Evolutionary conservation across 805 yeast genomes (phyloP), one percentile per base, ranked within the genome.

Genomic region (Cephaloascus albidus): DNA sequence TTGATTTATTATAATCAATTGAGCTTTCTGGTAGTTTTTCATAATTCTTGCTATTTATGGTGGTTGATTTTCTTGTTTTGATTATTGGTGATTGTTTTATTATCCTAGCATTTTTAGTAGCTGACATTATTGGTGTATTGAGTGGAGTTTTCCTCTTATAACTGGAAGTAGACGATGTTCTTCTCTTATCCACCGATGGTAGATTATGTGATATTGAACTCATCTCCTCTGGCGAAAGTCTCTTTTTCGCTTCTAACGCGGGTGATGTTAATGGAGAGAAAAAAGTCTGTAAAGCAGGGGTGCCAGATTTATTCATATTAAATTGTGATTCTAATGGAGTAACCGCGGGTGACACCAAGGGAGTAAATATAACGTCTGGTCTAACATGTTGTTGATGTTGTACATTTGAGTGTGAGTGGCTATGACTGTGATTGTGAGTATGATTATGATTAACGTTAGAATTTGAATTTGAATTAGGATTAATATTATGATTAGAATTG

Each of bases 201-300:
- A n/a, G n/a, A 47, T 18, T 20, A 10, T 20, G n/a, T 26, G 33
- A 42, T 6, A 36, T 38, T 18, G 43, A 28, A 8, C 49, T 47
- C 2, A 45, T 45, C 20, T 48, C 54, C 10, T 48, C 50, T 10
- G 54, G 44, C 3, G 56, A 47, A 10, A 57, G 36, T 20, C 38
- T 20, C 33, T 41, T 34, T 19, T 58, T 69, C 38, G 76, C 84
- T 43, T 67, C 73, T 41, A 81, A 54, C 3, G 85, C 85, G 1
- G 88, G 88, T 1, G 85, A 78, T 3, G 87, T 76, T 48, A 81
- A 62, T 0, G 88, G n/a, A n/a, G n/a, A n/a, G n/a, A n/a, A n/a
- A n/a, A n/a, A n/a, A n/a, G n/a, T n/a, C 10, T 27, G 31, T 10
- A n/a, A 15, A n/a, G 35, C 15, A 10, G 15, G 28, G 34, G 26